Percentiles rank a stretch among this genome's conserved stretches.
These are phyloP conservation scores for Eruca vesicaria DNA, from an alignment of 441 rosid genomes.

Conservation along the genomic window DNA sequence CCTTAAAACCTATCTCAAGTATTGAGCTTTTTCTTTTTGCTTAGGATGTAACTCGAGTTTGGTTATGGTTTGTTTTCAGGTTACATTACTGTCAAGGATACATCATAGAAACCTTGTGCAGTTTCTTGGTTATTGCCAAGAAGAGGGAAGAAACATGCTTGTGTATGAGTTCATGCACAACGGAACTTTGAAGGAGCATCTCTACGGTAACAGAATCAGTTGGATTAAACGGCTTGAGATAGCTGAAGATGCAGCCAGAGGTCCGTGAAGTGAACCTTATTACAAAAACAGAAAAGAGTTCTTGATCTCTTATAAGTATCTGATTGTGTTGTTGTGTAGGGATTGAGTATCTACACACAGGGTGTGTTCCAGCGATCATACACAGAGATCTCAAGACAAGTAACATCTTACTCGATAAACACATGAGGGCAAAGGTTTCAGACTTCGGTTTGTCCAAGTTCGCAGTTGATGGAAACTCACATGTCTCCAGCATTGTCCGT, in stretches of 20 bases:
- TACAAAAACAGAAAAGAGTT: slow-evolving; percentile 1
- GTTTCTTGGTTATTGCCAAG: slow-evolving; percentile 98
- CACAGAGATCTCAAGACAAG: slow-evolving; percentile 94
- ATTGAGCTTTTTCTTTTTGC: neutral
- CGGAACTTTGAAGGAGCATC: slow-evolving; percentile 97
- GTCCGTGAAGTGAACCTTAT: slow-evolving; percentile 31
- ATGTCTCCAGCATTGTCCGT: slow-evolving; percentile 95
- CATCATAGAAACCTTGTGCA: slow-evolving; percentile 96
- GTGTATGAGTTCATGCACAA: slow-evolving; percentile 95
- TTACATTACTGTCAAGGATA: slow-evolving; percentile 92
- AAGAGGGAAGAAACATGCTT: slow-evolving; percentile 79
- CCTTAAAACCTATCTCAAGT: slow-evolving; percentile 1
- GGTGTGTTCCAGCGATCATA: slow-evolving; percentile 95
- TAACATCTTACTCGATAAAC: slow-evolving; percentile 90
- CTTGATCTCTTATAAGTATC: slow-evolving; percentile 4
- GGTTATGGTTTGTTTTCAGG: slow-evolving; percentile 43
- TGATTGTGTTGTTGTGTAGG: slow-evolving; percentile 46
- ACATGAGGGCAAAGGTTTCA: slow-evolving; percentile 89
- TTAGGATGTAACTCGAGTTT: neutral
- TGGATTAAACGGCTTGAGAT: slow-evolving; percentile 97
- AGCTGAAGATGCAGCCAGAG: slow-evolving; percentile 97
- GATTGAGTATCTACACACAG: slow-evolving; percentile 95
- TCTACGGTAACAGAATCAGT: slow-evolving; percentile 74
- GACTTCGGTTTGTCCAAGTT: slow-evolving; percentile 95
- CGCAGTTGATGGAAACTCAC: slow-evolving; percentile 88